A percentile compares a stretch with the other conserved stretches of the same genome.
These are phyloP conservation scores for Corymbia citriodora DNA, from an alignment of 441 rosid species.

Conservation along the genomic window DNA sequence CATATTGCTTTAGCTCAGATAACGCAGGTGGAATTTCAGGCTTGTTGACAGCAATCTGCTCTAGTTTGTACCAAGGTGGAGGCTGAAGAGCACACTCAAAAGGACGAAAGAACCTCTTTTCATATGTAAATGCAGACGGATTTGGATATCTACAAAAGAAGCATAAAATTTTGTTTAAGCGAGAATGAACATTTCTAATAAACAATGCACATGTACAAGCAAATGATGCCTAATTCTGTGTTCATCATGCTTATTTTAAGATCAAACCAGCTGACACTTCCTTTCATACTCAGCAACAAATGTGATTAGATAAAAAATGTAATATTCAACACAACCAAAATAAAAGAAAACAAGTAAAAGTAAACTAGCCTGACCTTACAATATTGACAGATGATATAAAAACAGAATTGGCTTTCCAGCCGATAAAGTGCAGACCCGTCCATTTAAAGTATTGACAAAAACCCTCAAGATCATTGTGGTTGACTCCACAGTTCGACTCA, in stretches of 20 bases:
- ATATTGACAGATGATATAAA: not conserved
- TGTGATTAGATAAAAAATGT: not conserved
- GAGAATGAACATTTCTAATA: not conserved
- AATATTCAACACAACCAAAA: not conserved
- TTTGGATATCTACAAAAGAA: constrained; percentile 79
- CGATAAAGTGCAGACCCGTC: not conserved
- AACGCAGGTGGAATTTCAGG: constrained; percentile 83
- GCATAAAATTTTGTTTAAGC: not conserved
- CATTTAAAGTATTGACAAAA: not conserved
- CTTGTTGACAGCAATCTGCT: constrained; percentile 77
- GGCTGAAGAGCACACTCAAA: constrained; percentile 98
- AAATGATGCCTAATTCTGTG: not conserved
- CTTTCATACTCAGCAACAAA: not conserved
- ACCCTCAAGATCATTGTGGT: not conserved
- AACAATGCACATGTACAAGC: not conserved
- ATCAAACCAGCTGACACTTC: not conserved
- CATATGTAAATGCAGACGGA: constrained; percentile 90
- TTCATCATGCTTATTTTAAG: not conserved
- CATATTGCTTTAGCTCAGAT: constrained; percentile 67
- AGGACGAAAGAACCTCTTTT: constrained; percentile 86
- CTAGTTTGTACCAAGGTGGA: constrained; percentile 73
- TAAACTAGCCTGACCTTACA: not conserved
- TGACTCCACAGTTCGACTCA: not conserved
- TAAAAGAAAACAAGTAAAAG: not conserved
- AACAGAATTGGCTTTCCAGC: not conserved